Base-by-base conservation (phyloP, 2,329 filamentous ascomycete genomes). In the Hypoxylon sp. region DNA sequence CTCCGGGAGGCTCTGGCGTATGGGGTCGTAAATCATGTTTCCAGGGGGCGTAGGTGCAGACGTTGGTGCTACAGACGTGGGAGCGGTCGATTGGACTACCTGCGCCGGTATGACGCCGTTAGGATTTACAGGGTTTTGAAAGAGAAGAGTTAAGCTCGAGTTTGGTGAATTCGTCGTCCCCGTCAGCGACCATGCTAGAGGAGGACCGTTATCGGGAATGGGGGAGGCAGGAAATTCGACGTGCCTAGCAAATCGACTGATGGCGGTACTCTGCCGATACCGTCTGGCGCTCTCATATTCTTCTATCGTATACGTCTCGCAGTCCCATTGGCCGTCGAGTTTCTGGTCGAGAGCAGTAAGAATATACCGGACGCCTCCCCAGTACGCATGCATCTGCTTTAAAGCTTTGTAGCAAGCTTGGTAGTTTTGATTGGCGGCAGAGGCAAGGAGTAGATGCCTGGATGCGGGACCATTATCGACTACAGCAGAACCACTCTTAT, bases 361-460 rank as follows among this genome's bases (percentile, higher is more conserved):
- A 42, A 97, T 97, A 77, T 97, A 97, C 63, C 92, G 91, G 26
- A 93, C 91, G 6, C 94, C 94, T 37, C 92, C 92, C 94, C 94
- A 97, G 76, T 96, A 96, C 0, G 87, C 86, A 72, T 96, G 89
- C n/a, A 97, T 83, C 50, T 93, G 90, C 73, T 94, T 90, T 10
- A 97, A 80, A 0, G 93, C 93, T 76, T 94, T 93, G 78, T 96
- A 95, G 77, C 94, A 97, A 8, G 91, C 86, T 76, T 95, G 92
- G 73, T 97, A 97, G 74, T 97, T 95, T 75, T 95, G 91, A 71
- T 91, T 94, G 0, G 94, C 93, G 0, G 92, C 92, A 0, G 92
- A 92, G 0, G 93, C 93, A 0, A 97, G 84, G 1, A 97, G 81
- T 0, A 91, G 91, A 74, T 97, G 93, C 72, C 92, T 92, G 0